Base-by-base conservation (phyloP, 2,329 filamentous ascomycete genomes). In the Beauveria rudraprayagi region DNA sequence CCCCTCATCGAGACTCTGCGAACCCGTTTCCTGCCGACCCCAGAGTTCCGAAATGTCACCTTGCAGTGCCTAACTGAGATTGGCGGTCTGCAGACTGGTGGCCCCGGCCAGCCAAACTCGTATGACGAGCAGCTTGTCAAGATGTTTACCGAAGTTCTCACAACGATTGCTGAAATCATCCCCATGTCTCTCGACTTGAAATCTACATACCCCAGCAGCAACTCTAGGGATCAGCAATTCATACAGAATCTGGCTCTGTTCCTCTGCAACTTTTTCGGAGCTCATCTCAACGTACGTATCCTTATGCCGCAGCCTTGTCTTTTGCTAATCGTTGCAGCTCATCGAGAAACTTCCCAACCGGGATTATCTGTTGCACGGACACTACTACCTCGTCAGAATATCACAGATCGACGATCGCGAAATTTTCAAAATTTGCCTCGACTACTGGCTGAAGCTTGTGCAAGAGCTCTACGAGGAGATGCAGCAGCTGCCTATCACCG, bases 401-500 rank as follows among this genome's bases (percentile, higher is more conserved):
- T 97, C 92, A 53, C 92, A 99, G 77, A 99, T 99, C 67, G 94
- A 99, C 67, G 95, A 99, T 71, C 88, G 94, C 60, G 94, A 99
- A 74, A 96, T 99, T 66, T 99, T 99, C 85, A 99, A 99, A 82
- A 99, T 99, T 70, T 96, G 91, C 72, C 80, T 99, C 64, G 95
- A 99, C 74, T 99, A 99, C 78, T 99, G 94, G 94, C 94, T 95
- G 43, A 97, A 97, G 77, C 83, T 97, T 56, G 95, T 99, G 7
- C 93, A 96, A 70, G 94, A 97, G 75, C 83, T 99, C 24, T 99
- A 97, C 73, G 94, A 99, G 73, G 94, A 99, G 79, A 97, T 97
- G 92, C 94, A 99, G 75, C 85, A 92, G 65, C 85, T 97, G 3
- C 95, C 94, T 8, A 90, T 97, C 67, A 92, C 90, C 57, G 94